Evolutionary conservation across 1,284 basidiomycete species (phyloP).

Genomic region (Papiliotrema nemorosa): DNA sequence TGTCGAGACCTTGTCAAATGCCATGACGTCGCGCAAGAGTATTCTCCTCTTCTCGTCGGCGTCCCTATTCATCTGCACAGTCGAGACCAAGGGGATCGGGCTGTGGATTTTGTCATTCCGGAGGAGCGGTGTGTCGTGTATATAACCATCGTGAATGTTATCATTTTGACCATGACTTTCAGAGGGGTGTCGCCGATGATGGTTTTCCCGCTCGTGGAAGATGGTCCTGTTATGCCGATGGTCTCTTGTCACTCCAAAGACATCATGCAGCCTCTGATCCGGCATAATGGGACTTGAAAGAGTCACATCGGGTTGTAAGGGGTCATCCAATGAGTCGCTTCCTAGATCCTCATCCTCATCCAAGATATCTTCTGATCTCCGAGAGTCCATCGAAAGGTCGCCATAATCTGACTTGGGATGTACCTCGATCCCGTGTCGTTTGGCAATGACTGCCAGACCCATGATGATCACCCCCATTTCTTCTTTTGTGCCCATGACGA

Average conservation of each 20-base stretch:
- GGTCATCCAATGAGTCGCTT: slow-evolving; percentile 2
- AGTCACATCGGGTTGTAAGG: slow-evolving; percentile 16
- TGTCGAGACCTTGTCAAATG: slow-evolving; percentile 1
- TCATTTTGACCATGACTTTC: not conserved
- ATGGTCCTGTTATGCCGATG: too few relatives aligned
- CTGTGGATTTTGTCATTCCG: not conserved
- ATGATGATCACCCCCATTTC: slow-evolving; percentile 28
- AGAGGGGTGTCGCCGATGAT: too few relatives aligned
- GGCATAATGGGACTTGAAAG: slow-evolving; percentile 1
- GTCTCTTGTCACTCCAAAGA: too few relatives aligned
- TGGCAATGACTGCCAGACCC: slow-evolving; percentile 29
- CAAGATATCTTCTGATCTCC: not conserved
- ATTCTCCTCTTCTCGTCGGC: not conserved
- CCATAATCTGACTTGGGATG: slow-evolving; percentile 1
- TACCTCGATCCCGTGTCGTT: slow-evolving; percentile 19
- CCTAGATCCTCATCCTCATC: slow-evolving; percentile 3
- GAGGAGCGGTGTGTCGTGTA: not conserved
- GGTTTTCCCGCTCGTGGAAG: too few relatives aligned
- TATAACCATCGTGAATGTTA: not conserved
- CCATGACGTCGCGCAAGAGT: not conserved
- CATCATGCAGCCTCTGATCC: not conserved
- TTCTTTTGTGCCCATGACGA: slow-evolving; percentile 19
- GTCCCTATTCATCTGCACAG: not conserved
- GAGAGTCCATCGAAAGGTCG: not conserved
- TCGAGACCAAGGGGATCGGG: not conserved